phyloP scores from a whole-genome alignment of 2,329 filamentous ascomycete genomes.

The Venturia oleaginea region DNA sequence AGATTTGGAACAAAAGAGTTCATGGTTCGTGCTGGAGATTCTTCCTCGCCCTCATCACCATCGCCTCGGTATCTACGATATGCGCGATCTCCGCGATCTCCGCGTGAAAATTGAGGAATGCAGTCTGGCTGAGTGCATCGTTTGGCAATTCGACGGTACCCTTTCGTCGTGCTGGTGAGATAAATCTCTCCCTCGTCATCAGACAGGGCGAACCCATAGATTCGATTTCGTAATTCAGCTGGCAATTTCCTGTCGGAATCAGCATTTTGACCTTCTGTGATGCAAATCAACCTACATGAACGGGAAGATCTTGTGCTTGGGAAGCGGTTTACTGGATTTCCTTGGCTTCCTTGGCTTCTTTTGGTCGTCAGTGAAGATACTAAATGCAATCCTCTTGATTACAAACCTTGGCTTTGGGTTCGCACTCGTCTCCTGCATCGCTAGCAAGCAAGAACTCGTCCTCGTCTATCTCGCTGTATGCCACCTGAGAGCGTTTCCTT shows the following conservation, averaged over 20 bases:
- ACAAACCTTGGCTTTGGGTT: not conserved
- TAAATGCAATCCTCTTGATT: no score
- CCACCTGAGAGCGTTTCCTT: constrained; percentile 4
- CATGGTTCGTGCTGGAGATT: not conserved
- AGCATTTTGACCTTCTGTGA: not conserved
- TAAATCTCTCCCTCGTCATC: not conserved
- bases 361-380: not conserved
- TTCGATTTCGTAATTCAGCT: constrained; percentile 13
- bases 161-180: constrained; percentile 7
- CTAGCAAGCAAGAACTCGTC: not conserved
- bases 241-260: constrained; percentile 3
- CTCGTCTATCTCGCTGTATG: not conserved
- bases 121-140: constrained; percentile 3
- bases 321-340: not conserved
- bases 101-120: not conserved
- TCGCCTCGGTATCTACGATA: not conserved
- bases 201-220: constrained; percentile 3
- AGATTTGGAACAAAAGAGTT: constrained; percentile 3
- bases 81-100: not conserved
- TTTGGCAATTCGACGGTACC: constrained; percentile 8
- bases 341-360: not conserved
- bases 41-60: not conserved
- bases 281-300: constrained; percentile 2
- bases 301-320: constrained; percentile 13
- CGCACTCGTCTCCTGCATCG: constrained; percentile 4